Evolutionary conservation across 768 basidiomycete genomes (phyloP).

Genomic region (Russula sp.): DNA sequence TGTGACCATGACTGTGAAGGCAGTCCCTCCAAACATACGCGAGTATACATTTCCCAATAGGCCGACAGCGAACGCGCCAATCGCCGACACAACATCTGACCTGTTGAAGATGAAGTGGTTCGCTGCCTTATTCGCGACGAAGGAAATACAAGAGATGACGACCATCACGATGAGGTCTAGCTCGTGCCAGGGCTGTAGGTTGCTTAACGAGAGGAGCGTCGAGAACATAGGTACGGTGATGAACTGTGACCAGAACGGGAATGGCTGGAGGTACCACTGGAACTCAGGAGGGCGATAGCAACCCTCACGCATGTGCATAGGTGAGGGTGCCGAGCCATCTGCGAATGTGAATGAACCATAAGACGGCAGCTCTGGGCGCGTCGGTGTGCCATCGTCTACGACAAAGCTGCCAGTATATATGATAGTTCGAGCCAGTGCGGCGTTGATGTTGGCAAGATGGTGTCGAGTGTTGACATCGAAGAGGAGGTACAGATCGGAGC

Average conservation of each 20-base stretch:
- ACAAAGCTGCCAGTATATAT: slow-evolving; percentile 62
- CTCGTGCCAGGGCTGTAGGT: slow-evolving; percentile 69
- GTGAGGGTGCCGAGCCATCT: slow-evolving; percentile 41
- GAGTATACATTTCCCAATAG: slow-evolving; percentile 77
- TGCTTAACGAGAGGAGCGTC: slow-evolving; percentile 62
- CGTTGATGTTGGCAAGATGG: slow-evolving; percentile 48
- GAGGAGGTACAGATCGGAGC: slow-evolving; percentile 72
- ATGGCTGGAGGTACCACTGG: slow-evolving; percentile 77
- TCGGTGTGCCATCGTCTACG: slow-evolving; percentile 47
- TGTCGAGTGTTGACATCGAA: slow-evolving; percentile 54
- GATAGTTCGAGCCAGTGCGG: slow-evolving; percentile 43
- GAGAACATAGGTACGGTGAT: slow-evolving; percentile 75
- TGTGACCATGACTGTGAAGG: slow-evolving; percentile 88
- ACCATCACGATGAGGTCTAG: slow-evolving; percentile 79
- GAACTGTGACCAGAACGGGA: slow-evolving; percentile 73
- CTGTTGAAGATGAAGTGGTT: slow-evolving; percentile 83
- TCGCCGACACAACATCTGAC: slow-evolving; percentile 77
- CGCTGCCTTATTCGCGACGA: slow-evolving; percentile 74
- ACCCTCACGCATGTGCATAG: slow-evolving; percentile 49
- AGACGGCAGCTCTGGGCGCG: slow-evolving; percentile 39
- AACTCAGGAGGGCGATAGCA: slow-evolving; percentile 63
- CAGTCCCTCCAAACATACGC: slow-evolving; percentile 75
- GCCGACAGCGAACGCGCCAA: slow-evolving; percentile 79
- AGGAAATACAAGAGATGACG: slow-evolving; percentile 72
- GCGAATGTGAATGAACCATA: slow-evolving; percentile 64